Base-by-base conservation (phyloP, 495 filamentous ascomycete species). In the Penicillium fimorum region DNA sequence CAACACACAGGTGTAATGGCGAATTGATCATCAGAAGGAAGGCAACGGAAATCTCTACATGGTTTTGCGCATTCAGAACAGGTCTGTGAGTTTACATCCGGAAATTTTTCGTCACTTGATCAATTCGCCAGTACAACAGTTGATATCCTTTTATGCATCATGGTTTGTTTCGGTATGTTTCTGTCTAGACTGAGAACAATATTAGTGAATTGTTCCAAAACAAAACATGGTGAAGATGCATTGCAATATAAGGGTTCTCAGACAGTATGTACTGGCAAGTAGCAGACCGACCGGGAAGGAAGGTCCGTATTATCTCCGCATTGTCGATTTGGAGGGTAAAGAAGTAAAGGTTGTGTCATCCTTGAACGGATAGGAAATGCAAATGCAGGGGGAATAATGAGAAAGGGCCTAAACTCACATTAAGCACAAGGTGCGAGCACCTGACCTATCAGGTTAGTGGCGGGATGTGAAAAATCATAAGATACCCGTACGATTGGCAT, bases 11-110 rank as follows among this genome's bases (percentile, higher is more conserved):
- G 13, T 58, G 54, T 53, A 50, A 45, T 44, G 9, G 56, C 32
- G 32, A 56, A 63, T 58, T 72, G 71, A 75, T 77, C 67, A 71
- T 79, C 92, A 97, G 92, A 95, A 96, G 92, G 92, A 97, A 96
- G 92, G 92, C 92, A 97, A 96, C 92, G 92, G 91, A 95, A 88
- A 89, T 88, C 75, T 96, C 91, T 84, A 92, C 91, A 96, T 71
- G 80, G 79, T 77, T 87, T 94, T 96, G 90, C 89, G 90, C 90
- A 89, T 84, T 92, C 85, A 68, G 76, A 79, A 76, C 75, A 76
- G 73, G 73, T 78, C 72, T 87, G 85, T 84, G 81, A 78, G 68
- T 77, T 76, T 74, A 76, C 73, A 76, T 76, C 73, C 76, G 81
- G 73, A 71, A 68, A 77, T 78, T 66, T 65, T 77, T 72, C 65